A percentile compares a stretch with the other conserved stretches of the same genome.
These are phyloP conservation scores for Leptomonas pyrrhocoris DNA, from an alignment of 208 protist genomes.

Conservation along the genomic window DNA sequence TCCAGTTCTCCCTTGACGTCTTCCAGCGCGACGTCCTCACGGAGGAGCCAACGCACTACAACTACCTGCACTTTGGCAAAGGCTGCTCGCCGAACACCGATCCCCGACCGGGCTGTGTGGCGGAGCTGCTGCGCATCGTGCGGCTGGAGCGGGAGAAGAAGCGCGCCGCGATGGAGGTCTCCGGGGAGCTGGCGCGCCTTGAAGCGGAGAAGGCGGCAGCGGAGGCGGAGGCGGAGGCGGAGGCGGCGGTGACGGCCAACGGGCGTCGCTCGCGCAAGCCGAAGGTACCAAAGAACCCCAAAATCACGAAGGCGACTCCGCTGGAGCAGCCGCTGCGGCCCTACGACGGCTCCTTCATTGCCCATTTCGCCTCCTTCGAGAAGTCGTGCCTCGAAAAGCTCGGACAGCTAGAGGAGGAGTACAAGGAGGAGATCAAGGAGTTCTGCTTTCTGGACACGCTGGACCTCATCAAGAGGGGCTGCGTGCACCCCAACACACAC, in stretches of 20 bases:
- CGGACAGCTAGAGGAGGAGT: constrained; percentile 67
- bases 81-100: constrained; percentile 85
- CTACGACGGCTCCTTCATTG: constrained; percentile 88
- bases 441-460: constrained; percentile 91
- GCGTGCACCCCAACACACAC: constrained; percentile 81
- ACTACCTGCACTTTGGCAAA: constrained; percentile 90
- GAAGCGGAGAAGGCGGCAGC: constrained; percentile 28
- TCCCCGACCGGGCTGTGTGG: constrained; percentile 63
- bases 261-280: constrained; percentile 22
- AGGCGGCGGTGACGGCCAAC: constrained; percentile 18
- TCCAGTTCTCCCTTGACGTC: constrained; percentile 91
- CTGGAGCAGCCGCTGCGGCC: constrained; percentile 60
- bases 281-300: constrained; percentile 37
- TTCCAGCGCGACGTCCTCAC: constrained; percentile 87
- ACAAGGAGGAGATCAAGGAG: constrained; percentile 78
- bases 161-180: constrained; percentile 53
- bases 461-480: constrained; percentile 80
- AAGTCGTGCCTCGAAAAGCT: constrained; percentile 89
- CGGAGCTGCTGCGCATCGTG: constrained; percentile 85
- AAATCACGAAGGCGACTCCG: constrained; percentile 45
- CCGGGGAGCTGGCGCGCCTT: constrained; percentile 55
- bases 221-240: constrained; percentile 21
- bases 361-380: constrained; percentile 90
- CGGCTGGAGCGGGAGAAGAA: constrained; percentile 77
- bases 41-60: constrained; percentile 87